Conservation (phyloP, 306 rosid species). For the Elaeagnus macrophylla region DNA sequence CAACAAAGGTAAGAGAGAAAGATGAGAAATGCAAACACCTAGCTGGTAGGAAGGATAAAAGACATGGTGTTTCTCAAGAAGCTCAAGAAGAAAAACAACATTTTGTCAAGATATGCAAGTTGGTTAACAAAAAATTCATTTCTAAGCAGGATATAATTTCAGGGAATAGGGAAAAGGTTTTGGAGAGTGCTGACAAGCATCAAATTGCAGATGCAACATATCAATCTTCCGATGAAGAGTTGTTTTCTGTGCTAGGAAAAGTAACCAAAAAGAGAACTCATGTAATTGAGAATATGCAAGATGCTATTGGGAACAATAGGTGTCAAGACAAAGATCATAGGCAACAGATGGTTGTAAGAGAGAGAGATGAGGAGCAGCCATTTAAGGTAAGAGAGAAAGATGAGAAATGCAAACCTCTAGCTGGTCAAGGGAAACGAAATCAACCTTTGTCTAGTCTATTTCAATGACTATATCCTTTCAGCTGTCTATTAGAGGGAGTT, state of each 20-base stretch:
- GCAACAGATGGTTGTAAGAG: constrained; percentile 14
- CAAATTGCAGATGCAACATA: constrained; percentile 13
- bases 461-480: constrained; percentile 14
- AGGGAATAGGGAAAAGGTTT: constrained; percentile 13
- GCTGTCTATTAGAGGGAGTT: neutral
- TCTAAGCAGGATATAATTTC: constrained; percentile 17
- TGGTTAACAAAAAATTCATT: constrained; percentile 15
- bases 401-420: neutral
- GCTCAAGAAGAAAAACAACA: constrained; percentile 21
- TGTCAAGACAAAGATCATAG: constrained; percentile 9
- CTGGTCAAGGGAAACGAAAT: constrained; percentile 11
- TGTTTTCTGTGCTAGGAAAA: constrained; percentile 15
- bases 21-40: constrained; percentile 8
- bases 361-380: constrained; percentile 1
- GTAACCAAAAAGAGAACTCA: constrained; percentile 10
- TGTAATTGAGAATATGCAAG: constrained; percentile 19
- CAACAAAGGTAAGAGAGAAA: neutral
- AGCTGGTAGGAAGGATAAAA: constrained; percentile 21
- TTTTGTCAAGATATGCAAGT: constrained; percentile 33
- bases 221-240: constrained; percentile 15
- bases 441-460: constrained; percentile 43
- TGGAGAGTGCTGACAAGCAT: constrained; percentile 17
- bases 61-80: constrained; percentile 10
- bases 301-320: constrained; percentile 8
- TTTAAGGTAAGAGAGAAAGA: neutral